A percentile compares a stretch with the other conserved stretches of the same genome.
These are phyloP conservation scores for Hanseniaspora sp. DNA, from an alignment of 1,139 yeast genomes.

Conservation along the genomic window DNA sequence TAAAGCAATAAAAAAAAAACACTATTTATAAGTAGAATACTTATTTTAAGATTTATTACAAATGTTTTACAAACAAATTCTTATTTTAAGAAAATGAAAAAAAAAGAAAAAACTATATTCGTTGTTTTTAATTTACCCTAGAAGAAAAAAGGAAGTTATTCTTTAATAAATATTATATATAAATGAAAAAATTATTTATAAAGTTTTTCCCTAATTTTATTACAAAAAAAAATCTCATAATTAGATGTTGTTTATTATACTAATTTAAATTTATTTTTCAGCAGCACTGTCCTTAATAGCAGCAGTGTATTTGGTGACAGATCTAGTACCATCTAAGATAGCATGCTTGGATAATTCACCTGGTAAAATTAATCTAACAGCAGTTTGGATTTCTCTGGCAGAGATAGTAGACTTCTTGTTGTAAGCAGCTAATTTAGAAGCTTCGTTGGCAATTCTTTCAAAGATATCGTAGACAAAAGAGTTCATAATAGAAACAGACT, in stretches of 20 bases:
- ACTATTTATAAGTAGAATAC: too few species aligned
- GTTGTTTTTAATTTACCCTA: slow-evolving; percentile 11
- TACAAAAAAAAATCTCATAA: slow-evolving; percentile 14
- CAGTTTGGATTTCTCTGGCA: slow-evolving; percentile 98
- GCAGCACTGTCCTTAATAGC: slow-evolving; percentile 30
- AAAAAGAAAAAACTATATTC: too few species aligned
- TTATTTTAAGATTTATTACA: too few species aligned
- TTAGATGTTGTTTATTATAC: not conserved
- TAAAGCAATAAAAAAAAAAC: too few species aligned
- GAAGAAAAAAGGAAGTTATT: slow-evolving; percentile 12
- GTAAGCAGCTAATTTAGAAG: slow-evolving; percentile 98
- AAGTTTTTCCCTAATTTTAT: slow-evolving; percentile 6
- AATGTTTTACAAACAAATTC: too few species aligned
- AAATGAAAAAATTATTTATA: slow-evolving; percentile 1
- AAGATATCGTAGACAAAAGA: slow-evolving; percentile 94
- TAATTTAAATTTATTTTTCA: slow-evolving; percentile 8
- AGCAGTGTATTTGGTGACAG: slow-evolving; percentile 97
- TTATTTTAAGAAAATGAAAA: too few species aligned
- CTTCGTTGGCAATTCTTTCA: slow-evolving; percentile 94
- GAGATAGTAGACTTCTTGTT: slow-evolving; percentile 98
- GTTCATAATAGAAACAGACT: slow-evolving; percentile 98
- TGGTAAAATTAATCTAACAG: slow-evolving; percentile 96
- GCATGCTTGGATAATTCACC: slow-evolving; percentile 99
- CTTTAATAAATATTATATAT: slow-evolving; percentile 3
- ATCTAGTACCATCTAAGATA: slow-evolving; percentile 98